Conservation (phyloP, 106 monocot genomes). For the Allium cepa region DNA sequence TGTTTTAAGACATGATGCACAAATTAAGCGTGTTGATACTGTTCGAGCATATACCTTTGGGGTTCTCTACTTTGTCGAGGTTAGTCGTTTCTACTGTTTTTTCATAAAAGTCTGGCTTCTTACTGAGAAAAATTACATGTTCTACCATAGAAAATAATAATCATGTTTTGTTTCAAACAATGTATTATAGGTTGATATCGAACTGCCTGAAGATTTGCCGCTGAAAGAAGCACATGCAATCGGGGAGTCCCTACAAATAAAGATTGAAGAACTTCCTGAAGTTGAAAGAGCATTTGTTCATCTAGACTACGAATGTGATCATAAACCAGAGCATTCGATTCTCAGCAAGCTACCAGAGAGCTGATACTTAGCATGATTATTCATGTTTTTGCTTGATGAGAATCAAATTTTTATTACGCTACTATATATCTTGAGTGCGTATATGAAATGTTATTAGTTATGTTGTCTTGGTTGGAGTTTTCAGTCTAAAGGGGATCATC, state of each 20-base stretch:
- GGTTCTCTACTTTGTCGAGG: conserved; percentile 94
- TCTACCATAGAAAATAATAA: too few species aligned
- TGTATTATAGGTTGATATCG: conserved; percentile 68
- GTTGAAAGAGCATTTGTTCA: conserved; percentile 93
- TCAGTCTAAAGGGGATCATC: too few species aligned
- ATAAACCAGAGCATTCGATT: conserved; percentile 88
- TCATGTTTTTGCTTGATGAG: background rate
- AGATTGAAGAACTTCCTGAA: conserved; percentile 80
- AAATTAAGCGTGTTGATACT: conserved; percentile 81
- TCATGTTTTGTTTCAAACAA: background rate
- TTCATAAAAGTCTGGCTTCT: too few species aligned
- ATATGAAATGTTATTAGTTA: too few species aligned
- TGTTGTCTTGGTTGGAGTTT: too few species aligned
- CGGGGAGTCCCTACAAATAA: conserved; percentile 83
- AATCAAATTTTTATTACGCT: too few species aligned
- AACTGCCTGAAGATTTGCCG: conserved; percentile 74
- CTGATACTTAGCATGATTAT: background rate
- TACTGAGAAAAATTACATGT: too few species aligned
- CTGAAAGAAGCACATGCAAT: conserved; percentile 81
- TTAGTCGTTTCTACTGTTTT: conserved; percentile 10
- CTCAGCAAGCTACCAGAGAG: conserved; percentile 59
- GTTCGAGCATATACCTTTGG: conserved; percentile 97
- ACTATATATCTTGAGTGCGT: too few species aligned
- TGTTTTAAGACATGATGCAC: conserved; percentile 63
- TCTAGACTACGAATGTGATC: conserved; percentile 84